These are phyloP conservation scores for Solanum microdontum DNA, from an alignment of 257 asterid genomes.

Conservation along the genomic window DNA sequence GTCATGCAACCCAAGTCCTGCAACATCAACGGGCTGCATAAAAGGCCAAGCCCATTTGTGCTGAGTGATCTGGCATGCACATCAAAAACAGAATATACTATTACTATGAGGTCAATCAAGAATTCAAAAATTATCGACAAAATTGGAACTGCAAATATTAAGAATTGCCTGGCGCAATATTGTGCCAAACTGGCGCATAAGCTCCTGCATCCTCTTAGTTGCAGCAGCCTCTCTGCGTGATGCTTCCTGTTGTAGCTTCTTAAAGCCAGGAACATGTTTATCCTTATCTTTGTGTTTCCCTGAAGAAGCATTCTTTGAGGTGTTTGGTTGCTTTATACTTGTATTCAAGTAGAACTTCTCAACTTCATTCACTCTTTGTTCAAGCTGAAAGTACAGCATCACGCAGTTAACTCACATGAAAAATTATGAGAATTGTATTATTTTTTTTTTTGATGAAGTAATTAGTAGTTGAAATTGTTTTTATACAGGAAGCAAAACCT, in stretches of 20 bases:
- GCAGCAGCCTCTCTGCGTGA: slow-evolving; percentile 86
- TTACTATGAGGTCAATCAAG: background rate
- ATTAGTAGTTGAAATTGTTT: background rate
- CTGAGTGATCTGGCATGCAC: slow-evolving; percentile 61
- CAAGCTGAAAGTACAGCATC: slow-evolving; percentile 41
- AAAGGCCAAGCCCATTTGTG: slow-evolving; percentile 98
- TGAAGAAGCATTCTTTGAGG: slow-evolving; percentile 25
- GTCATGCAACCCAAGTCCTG: slow-evolving; percentile 86
- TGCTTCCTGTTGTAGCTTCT: slow-evolving; percentile 81
- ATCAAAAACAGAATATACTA: slow-evolving; percentile 6
- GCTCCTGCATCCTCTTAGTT: slow-evolving; percentile 95
- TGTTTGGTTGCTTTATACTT: slow-evolving; percentile 27
- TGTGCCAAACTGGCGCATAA: slow-evolving; percentile 89
- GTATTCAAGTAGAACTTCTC: slow-evolving; percentile 45
- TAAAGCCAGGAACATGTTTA: slow-evolving; percentile 61
- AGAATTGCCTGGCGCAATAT: slow-evolving; percentile 69
- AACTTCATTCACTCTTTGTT: slow-evolving; percentile 61
- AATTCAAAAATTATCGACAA: background rate
- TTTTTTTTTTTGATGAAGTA: background rate
- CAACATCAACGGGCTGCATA: slow-evolving; percentile 95
- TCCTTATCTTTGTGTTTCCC: slow-evolving; percentile 57
- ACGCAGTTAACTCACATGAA: background rate
- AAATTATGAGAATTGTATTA: background rate
- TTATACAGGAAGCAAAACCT: background rate
- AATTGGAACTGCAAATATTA: background rate